Conservation (phyloP, 2,329 filamentous ascomycete species). For the Aspergillus sp. region DNA sequence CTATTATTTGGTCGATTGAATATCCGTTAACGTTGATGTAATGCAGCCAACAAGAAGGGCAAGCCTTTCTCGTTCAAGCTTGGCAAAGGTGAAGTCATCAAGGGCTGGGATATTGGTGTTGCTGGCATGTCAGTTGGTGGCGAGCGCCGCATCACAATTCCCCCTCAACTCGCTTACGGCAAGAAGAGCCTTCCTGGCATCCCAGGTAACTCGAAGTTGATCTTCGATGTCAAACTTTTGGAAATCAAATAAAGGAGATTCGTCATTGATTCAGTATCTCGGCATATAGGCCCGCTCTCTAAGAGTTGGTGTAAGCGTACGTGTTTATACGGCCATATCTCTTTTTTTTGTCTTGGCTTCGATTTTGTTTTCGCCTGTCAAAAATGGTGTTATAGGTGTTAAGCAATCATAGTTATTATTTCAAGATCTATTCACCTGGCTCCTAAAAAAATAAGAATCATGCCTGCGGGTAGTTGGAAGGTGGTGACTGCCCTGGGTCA, state of each 20-base stretch:
- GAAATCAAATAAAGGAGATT: conserved; percentile 68
- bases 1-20: neutral
- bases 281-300: neutral
- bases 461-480: neutral
- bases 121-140: conserved; percentile 89
- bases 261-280: neutral
- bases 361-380: conserved; percentile 10
- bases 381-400: conserved; percentile 27
- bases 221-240: conserved; percentile 87
- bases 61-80: conserved; percentile 97
- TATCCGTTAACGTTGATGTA: conserved; percentile 4
- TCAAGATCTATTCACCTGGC: no score
- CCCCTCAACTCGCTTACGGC: conserved; percentile 84
- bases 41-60: conserved; percentile 92
- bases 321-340: neutral
- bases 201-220: conserved; percentile 83
- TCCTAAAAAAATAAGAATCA: no score
- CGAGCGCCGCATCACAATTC: conserved; percentile 90
- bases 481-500: neutral
- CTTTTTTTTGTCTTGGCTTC: conserved; percentile 5
- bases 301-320: neutral
- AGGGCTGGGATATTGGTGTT: conserved; percentile 96
- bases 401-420: conserved; percentile 4
- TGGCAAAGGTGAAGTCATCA: conserved; percentile 93
- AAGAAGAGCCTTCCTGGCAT: conserved; percentile 80